A percentile compares a stretch with the other conserved stretches of the same genome.
Evolutionary conservation across 225 moss, liverwort and hornwort species (phyloP).

Genomic region (Physcomitrium patens): DNA sequence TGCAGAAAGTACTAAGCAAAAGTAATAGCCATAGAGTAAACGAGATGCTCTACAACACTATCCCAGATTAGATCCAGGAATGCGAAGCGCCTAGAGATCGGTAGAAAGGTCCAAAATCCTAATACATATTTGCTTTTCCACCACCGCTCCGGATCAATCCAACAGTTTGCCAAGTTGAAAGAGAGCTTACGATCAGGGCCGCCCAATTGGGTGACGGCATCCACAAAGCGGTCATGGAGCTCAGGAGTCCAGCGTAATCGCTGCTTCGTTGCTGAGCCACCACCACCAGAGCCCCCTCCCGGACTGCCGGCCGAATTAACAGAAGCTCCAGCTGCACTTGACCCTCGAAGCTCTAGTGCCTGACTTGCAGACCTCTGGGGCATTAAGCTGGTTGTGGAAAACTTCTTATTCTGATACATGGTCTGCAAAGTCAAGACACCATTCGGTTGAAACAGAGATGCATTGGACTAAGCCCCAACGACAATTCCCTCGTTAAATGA

Average conservation of each 20-base stretch:
- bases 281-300: slow-evolving; percentile 62
- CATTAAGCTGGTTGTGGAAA: slow-evolving; percentile 60
- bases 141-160: neutral
- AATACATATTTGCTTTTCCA: neutral
- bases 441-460: neutral
- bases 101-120: neutral
- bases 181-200: slow-evolving; percentile 69
- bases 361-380: slow-evolving; percentile 62
- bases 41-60: neutral
- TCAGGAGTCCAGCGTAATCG: slow-evolving; percentile 85
- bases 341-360: slow-evolving; percentile 57
- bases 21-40: slow-evolving; percentile 1
- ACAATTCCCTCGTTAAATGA: neutral
- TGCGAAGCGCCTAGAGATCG: neutral
- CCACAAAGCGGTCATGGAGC: slow-evolving; percentile 82
- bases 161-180: neutral
- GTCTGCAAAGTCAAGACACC: slow-evolving; percentile 29
- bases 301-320: slow-evolving; percentile 80
- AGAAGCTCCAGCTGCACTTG: slow-evolving; percentile 62
- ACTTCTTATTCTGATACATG: slow-evolving; percentile 76
- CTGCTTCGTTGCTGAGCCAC: slow-evolving; percentile 74
- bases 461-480: neutral
- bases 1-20: neutral
- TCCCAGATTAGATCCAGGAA: slow-evolving; percentile 6
- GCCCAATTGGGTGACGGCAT: slow-evolving; percentile 79